Percentiles rank a stretch among this genome's conserved stretches.
These are phyloP conservation scores for Phytopythium litorale DNA, from an alignment of 352 stramenopile species.

Conservation along the genomic window DNA sequence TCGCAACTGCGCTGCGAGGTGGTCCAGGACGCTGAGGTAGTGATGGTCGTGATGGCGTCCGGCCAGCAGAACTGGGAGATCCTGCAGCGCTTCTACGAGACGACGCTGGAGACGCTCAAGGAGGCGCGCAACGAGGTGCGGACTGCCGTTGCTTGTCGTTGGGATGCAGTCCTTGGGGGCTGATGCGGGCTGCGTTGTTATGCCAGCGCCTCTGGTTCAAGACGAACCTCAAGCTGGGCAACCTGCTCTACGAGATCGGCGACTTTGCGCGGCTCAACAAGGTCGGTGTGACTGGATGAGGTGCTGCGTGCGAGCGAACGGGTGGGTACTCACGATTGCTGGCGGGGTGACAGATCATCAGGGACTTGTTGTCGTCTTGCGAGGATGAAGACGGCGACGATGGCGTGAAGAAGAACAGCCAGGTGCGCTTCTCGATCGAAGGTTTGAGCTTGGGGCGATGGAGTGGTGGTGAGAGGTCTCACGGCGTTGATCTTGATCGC, in stretches of 20 bases:
- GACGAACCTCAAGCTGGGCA: conserved; percentile 94
- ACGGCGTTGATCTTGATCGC: neutral
- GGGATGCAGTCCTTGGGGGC: neutral
- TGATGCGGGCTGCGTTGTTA: neutral
- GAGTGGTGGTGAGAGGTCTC: neutral
- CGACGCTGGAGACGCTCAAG: conserved; percentile 80
- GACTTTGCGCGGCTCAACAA: conserved; percentile 72
- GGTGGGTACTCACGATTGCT: neutral
- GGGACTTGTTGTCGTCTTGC: conserved; percentile 84
- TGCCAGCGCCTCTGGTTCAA: conserved; percentile 93
- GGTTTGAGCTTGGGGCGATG: too few relatives aligned
- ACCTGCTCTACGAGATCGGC: conserved; percentile 87
- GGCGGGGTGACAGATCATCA: conserved; percentile 51
- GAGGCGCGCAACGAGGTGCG: conserved; percentile 72
- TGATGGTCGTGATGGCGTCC: neutral
- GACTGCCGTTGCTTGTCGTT: neutral
- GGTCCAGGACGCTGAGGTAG: neutral
- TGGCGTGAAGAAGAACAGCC: conserved; percentile 76
- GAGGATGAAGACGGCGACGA: conserved; percentile 84
- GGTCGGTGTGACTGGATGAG: conserved; percentile 15
- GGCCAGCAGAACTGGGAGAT: conserved; percentile 69
- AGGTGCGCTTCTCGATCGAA: conserved; percentile 22
- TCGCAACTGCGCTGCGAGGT: neutral
- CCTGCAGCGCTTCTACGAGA: conserved; percentile 83
- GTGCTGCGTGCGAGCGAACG: neutral